Evolutionary conservation across 352 stramenopile species (phyloP).

Genomic region (Aphanomyces astaci): DNA sequence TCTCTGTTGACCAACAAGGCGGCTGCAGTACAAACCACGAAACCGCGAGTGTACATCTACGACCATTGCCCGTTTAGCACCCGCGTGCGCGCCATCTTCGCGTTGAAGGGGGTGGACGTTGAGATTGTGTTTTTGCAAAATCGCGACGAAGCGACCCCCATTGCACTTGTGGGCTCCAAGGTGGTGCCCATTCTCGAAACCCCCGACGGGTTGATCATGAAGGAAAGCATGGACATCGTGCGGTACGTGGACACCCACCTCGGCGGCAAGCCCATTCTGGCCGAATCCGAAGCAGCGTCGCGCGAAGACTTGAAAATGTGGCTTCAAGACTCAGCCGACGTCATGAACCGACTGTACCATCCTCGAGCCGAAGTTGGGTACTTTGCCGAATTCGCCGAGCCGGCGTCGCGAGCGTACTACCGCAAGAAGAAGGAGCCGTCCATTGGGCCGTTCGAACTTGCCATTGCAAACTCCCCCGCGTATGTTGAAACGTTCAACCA

Average conservation of each 20-base stretch:
- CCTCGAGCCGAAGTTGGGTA: constrained; percentile 35
- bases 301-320: constrained; percentile 40
- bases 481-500: constrained; percentile 38
- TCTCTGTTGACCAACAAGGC: constrained; percentile 1
- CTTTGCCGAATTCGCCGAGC: constrained; percentile 40
- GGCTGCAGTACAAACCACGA: background rate
- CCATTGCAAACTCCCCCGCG: constrained; percentile 33
- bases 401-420: constrained; percentile 45
- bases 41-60: constrained; percentile 42
- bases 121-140: constrained; percentile 29
- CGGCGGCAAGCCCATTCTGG: constrained; percentile 29
- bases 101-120: constrained; percentile 32
- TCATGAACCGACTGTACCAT: constrained; percentile 33
- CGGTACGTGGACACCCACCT: constrained; percentile 46
- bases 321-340: constrained; percentile 29
- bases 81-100: constrained; percentile 41
- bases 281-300: constrained; percentile 28
- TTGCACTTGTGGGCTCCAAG: constrained; percentile 20
- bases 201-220: constrained; percentile 35
- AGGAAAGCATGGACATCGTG: constrained; percentile 52
- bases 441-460: constrained; percentile 35
- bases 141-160: constrained; percentile 46
- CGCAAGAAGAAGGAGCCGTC: constrained; percentile 41
- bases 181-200: constrained; percentile 40
- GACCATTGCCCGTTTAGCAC: constrained; percentile 51